Conservation (phyloP, 805 yeast genomes). For the Jamesozyma hellenica region DNA sequence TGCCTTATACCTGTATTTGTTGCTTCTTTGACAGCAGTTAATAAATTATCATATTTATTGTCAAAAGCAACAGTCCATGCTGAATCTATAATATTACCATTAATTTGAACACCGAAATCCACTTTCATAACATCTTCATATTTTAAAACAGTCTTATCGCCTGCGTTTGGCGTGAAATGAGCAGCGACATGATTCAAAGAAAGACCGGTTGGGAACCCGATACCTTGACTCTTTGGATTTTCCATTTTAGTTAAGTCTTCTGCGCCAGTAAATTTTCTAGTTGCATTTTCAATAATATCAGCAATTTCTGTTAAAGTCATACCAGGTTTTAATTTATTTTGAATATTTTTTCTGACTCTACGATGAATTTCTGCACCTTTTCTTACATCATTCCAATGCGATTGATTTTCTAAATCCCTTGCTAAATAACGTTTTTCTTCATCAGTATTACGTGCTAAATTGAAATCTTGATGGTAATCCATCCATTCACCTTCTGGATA, state of each 20-base stretch:
- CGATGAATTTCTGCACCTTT: conserved; percentile 95
- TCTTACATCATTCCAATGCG: conserved; percentile 77
- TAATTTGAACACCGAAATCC: conserved; percentile 92
- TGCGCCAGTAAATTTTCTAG: conserved; percentile 62
- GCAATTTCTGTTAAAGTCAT: conserved; percentile 87
- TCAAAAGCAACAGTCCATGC: conserved; percentile 90
- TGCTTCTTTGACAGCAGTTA: conserved; percentile 83
- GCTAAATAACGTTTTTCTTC: conserved; percentile 80
- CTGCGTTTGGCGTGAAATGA: conserved; percentile 94
- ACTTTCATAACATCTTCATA: conserved; percentile 94
- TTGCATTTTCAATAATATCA: conserved; percentile 76
- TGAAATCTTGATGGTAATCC: conserved; percentile 58
- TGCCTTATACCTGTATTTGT: conserved; percentile 87
- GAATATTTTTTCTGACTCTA: conserved; percentile 75
- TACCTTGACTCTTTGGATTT: conserved; percentile 51
- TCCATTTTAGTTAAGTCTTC: conserved; percentile 41
- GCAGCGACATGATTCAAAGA: conserved; percentile 93
- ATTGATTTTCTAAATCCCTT: conserved; percentile 39
- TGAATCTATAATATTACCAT: conserved; percentile 88
- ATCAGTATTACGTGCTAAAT: conserved; percentile 64
- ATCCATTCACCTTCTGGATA: conserved; percentile 85
- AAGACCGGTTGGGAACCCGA: conserved; percentile 98
- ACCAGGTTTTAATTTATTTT: conserved; percentile 71
- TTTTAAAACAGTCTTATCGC: conserved; percentile 70
- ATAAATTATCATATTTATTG: conserved; percentile 66